Conservation (phyloP, 208 protist genomes). For the Naegleria lovaniensis region DNA sequence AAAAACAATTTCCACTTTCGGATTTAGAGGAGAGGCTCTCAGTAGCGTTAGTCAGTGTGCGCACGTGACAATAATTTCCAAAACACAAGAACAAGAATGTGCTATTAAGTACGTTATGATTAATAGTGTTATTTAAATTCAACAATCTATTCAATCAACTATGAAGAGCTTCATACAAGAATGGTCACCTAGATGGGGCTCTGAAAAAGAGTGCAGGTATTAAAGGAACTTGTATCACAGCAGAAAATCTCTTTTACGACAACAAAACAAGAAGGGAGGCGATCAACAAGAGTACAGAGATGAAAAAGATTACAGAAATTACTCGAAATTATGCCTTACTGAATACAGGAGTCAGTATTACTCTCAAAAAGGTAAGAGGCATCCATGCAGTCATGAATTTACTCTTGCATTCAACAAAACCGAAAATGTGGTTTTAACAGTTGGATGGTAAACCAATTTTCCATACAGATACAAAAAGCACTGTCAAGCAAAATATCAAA, state of each 20-base stretch:
- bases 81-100: constrained; percentile 2
- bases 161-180: constrained; percentile 27
- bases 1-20: constrained; percentile 69
- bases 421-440: not conserved
- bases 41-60: constrained; percentile 31
- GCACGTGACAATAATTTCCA: constrained; percentile 38
- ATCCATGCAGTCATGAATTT: no score
- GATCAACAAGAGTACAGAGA: constrained; percentile 80
- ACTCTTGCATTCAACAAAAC: not conserved
- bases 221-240: constrained; percentile 66
- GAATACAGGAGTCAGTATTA: constrained; percentile 45
- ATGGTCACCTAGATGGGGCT: constrained; percentile 27
- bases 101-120: not conserved
- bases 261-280: constrained; percentile 60
- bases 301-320: constrained; percentile 75
- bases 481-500: not conserved
- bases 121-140: not conserved
- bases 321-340: constrained; percentile 48
- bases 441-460: not conserved
- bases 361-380: constrained; percentile 45
- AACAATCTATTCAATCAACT: no score
- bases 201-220: constrained; percentile 49
- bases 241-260: constrained; percentile 81
- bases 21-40: constrained; percentile 81
- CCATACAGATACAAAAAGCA: not conserved